A percentile compares a stretch with the other conserved stretches of the same genome.
Evolutionary conservation across 352 stramenopile genomes (phyloP).

Genomic region (Globisporangium viniferum): DNA sequence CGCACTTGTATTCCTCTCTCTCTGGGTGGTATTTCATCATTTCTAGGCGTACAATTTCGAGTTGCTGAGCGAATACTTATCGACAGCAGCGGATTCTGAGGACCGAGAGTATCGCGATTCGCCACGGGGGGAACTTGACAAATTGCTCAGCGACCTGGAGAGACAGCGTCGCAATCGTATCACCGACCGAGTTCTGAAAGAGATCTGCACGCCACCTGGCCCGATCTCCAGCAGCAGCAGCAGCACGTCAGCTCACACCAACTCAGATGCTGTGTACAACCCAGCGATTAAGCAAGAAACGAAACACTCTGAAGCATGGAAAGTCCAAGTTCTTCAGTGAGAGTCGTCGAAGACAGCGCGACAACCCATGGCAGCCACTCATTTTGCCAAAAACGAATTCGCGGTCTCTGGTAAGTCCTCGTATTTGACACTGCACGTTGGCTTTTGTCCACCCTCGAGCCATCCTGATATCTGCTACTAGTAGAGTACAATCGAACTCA

Average conservation of each 20-base stretch:
- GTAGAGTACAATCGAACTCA: no score
- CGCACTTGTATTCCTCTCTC: not conserved
- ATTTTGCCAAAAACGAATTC: no score
- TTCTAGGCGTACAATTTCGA: not conserved
- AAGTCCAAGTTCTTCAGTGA: not conserved
- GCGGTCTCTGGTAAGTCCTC: no score
- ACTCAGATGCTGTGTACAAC: no score
- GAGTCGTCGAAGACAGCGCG: no score
- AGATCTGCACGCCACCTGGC: not conserved
- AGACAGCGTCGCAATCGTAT: not conserved
- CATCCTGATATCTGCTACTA: no score
- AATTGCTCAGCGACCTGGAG: not conserved
- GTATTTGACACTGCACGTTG: no score
- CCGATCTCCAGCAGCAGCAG: not conserved
- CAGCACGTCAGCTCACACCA: no score
- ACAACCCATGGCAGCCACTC: no score
- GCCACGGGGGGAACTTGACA: not conserved
- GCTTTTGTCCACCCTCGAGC: no score
- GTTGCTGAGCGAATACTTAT: not conserved
- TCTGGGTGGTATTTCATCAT: no score
- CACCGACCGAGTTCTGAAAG: not conserved
- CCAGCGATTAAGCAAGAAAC: not conserved
- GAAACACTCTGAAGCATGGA: not conserved
- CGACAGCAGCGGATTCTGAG: not conserved
- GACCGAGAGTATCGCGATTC: not conserved